Conservation (phyloP, 495 filamentous ascomycete species). For the Cetradonia linearis region DNA sequence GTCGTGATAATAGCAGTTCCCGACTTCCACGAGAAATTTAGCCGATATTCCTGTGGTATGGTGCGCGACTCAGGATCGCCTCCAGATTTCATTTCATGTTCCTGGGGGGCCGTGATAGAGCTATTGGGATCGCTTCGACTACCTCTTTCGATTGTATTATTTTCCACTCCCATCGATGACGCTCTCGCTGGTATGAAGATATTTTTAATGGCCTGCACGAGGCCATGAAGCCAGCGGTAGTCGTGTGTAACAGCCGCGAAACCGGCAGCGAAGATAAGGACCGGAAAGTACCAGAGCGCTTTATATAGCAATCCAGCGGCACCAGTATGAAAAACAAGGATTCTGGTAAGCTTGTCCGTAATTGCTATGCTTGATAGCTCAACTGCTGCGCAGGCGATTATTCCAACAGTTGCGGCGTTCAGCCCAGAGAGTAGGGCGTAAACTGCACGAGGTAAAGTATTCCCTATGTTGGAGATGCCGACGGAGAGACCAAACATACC, state of each 20-base stretch:
- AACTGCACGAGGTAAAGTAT: conserved; percentile 46
- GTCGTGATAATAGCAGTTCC: conserved; percentile 39
- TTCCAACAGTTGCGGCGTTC: conserved; percentile 59
- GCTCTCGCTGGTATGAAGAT: conserved; percentile 9
- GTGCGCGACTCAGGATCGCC: neutral
- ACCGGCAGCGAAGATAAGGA: conserved; percentile 45
- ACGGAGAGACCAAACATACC: conserved; percentile 64
- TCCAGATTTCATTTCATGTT: conserved; percentile 1
- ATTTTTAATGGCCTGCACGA: conserved; percentile 4
- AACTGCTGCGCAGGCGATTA: conserved; percentile 58
- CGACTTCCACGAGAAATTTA: conserved; percentile 19
- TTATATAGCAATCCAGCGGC: conserved; percentile 55
- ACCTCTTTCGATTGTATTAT: conserved; percentile 6
- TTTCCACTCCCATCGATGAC: conserved; percentile 7
- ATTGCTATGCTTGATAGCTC: conserved; percentile 56
- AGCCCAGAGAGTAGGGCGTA: conserved; percentile 62
- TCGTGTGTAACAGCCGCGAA: conserved; percentile 47
- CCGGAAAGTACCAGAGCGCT: conserved; percentile 63
- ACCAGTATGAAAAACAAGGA: conserved; percentile 51
- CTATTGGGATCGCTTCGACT: conserved; percentile 8
- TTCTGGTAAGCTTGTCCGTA: conserved; percentile 49
- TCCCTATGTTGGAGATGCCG: conserved; percentile 49
- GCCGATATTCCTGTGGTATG: conserved; percentile 4
- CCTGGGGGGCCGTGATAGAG: conserved; percentile 7
- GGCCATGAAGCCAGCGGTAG: conserved; percentile 32